Evolutionary conservation across 805 yeast species (phyloP).

Genomic region (Danielia oregonensis): DNA sequence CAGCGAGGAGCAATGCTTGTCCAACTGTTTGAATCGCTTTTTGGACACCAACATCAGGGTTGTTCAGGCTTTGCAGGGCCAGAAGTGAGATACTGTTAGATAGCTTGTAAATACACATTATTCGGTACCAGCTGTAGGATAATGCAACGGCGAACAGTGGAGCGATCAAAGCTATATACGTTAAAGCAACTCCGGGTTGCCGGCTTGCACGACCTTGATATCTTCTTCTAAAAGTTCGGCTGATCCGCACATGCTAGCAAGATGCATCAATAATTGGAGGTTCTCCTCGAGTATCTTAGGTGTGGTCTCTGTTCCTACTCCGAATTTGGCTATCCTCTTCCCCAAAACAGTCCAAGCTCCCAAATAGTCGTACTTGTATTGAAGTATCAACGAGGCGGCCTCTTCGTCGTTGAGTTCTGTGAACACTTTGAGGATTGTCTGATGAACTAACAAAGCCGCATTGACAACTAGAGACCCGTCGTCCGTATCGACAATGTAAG

Average conservation of each 20-base stretch:
- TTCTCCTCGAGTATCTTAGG: conserved; percentile 1
- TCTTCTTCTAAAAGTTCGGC: not conserved
- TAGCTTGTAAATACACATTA: conserved; percentile 6
- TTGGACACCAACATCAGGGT: conserved; percentile 84
- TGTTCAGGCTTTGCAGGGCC: conserved; percentile 52
- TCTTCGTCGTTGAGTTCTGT: conserved; percentile 13
- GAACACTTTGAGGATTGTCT: conserved; percentile 13
- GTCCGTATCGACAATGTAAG: conserved; percentile 22
- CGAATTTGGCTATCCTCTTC: conserved; percentile 7
- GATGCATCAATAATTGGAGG: not conserved
- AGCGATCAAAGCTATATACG: no score
- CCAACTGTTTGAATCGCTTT: conserved; percentile 80
- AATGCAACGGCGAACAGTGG: no score
- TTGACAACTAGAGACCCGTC: conserved; percentile 13
- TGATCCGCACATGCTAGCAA: conserved; percentile 1
- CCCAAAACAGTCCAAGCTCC: conserved; percentile 32
- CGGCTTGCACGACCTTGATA: not conserved
- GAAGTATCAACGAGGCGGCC: conserved; percentile 16
- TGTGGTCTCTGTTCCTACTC: conserved; percentile 7
- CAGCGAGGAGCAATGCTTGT: conserved; percentile 68
- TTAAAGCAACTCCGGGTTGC: not conserved
- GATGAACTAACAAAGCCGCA: conserved; percentile 23
- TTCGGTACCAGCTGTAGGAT: no score
- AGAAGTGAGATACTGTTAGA: conserved; percentile 13
- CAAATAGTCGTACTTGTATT: conserved; percentile 31